These are phyloP conservation scores for Quercus lobata DNA, from an alignment of 331 rosid species.

Conservation along the genomic window DNA sequence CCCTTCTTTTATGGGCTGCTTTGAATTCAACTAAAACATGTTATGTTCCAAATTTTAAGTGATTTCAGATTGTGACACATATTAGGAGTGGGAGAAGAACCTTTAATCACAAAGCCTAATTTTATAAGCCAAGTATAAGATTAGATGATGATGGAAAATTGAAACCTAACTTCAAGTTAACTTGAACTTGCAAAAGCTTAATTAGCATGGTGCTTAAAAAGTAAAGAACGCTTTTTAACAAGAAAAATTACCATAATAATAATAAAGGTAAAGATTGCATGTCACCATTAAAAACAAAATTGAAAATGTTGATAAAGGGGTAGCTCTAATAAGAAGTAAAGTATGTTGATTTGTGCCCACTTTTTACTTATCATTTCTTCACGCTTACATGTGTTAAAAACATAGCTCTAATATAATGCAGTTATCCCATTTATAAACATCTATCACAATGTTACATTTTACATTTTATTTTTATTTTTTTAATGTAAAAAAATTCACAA, in stretches of 20 bases:
- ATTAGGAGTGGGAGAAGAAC: not conserved
- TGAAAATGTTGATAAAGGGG: conserved; percentile 13
- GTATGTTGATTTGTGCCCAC: conserved; percentile 1
- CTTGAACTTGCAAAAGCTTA: conserved; percentile 7
- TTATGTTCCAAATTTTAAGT: too few species aligned
- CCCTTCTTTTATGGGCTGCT: too few species aligned
- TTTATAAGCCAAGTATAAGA: not conserved
- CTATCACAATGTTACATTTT: conserved; percentile 5
- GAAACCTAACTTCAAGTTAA: not conserved
- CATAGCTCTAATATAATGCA: too few species aligned
- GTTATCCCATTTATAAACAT: not conserved
- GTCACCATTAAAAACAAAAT: not conserved
- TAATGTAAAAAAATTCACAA: too few species aligned
- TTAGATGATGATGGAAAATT: conserved; percentile 17
- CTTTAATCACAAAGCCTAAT: not conserved
- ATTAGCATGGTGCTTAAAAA: conserved; percentile 4
- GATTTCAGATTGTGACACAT: not conserved
- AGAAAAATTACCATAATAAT: too few species aligned
- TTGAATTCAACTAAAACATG: too few species aligned
- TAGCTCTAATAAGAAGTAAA: not conserved
- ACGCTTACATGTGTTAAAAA: conserved; percentile 18
- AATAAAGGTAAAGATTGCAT: not conserved
- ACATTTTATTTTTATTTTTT: too few species aligned
- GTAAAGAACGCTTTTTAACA: not conserved
- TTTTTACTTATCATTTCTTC: conserved; percentile 7